These are phyloP conservation scores for Barnettozyma sucrosica DNA, from an alignment of 805 yeast species.

Conservation along the genomic window DNA sequence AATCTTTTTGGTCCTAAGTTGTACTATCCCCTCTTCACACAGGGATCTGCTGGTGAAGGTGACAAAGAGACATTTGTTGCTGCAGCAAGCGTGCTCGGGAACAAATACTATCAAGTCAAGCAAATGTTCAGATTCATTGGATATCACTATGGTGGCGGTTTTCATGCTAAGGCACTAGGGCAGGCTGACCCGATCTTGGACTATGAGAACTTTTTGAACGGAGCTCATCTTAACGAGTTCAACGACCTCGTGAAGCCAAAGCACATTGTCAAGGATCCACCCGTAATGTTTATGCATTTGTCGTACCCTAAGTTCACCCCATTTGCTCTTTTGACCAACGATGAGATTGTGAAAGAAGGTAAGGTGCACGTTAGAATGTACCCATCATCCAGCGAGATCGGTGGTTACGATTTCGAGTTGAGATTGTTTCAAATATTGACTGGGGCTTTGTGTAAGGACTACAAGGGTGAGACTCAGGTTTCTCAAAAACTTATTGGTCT, in stretches of 20 bases:
- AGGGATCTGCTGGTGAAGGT: conserved; percentile 71
- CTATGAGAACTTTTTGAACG: conserved; percentile 20
- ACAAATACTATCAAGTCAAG: conserved; percentile 42
- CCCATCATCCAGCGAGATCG: conserved; percentile 17
- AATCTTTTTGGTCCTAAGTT: conserved; percentile 54
- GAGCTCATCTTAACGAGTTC: conserved; percentile 15
- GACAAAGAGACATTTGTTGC: conserved; percentile 65
- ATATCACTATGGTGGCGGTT: conserved; percentile 19
- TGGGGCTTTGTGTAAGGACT: conserved; percentile 31
- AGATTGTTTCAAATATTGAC: conserved; percentile 35
- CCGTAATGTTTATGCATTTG: conserved; percentile 46
- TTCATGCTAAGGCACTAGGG: conserved; percentile 37
- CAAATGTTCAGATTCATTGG: conserved; percentile 33
- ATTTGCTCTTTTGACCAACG: conserved; percentile 23
- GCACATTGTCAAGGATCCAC: conserved; percentile 14
- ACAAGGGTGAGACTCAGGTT: conserved; percentile 20
- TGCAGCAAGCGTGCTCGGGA: conserved; percentile 46
- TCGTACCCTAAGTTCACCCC: conserved; percentile 51
- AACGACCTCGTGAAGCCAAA: conserved; percentile 14
- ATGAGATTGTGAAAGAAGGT: conserved; percentile 22
- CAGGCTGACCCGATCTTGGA: conserved; percentile 35
- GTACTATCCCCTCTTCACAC: conserved; percentile 58
- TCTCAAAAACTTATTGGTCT: conserved; percentile 24
- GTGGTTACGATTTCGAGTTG: conserved; percentile 36
- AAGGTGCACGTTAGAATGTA: conserved; percentile 31